Evolutionary conservation across 306 rosid genomes (phyloP).

Genomic region (Fagus sylvatica): DNA sequence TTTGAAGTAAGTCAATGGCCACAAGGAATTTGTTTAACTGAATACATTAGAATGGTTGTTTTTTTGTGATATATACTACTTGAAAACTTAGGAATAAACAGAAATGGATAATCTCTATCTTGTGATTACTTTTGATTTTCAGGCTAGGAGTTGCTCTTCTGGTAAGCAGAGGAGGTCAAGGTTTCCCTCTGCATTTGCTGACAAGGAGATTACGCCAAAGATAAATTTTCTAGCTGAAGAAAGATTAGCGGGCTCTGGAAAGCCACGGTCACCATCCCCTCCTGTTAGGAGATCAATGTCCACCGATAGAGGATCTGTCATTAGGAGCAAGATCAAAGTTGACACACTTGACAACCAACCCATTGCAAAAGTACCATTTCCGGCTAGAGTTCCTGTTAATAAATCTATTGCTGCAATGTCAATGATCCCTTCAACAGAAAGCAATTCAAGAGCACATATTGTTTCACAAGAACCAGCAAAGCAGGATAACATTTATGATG

Average conservation of each 20-base stretch:
- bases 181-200: conserved; percentile 60
- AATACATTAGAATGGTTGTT: not conserved
- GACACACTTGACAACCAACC: conserved; percentile 66
- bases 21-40: not conserved
- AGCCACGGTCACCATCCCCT: conserved; percentile 80
- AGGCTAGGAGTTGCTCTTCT: conserved; percentile 89
- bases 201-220: conserved; percentile 61
- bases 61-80: not conserved
- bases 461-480: conserved; percentile 46
- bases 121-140: conserved; percentile 24
- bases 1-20: conserved; percentile 49
- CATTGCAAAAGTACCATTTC: conserved; percentile 49
- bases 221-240: conserved; percentile 64
- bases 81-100: conserved; percentile 4
- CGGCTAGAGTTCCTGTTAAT: conserved; percentile 58
- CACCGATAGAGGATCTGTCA: conserved; percentile 75
- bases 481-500: conserved; percentile 48
- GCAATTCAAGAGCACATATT: conserved; percentile 37
- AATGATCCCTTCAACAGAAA: conserved; percentile 32
- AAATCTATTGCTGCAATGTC: conserved; percentile 57
- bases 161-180: conserved; percentile 86
- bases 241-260: conserved; percentile 50
- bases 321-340: conserved; percentile 54
- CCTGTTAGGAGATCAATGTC: conserved; percentile 83
- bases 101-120: conserved; percentile 1